A percentile compares a stretch with the other conserved stretches of the same genome.
Conservation (phyloP, 495 filamentous ascomycete species). For the Margaritispora aquatica region DNA sequence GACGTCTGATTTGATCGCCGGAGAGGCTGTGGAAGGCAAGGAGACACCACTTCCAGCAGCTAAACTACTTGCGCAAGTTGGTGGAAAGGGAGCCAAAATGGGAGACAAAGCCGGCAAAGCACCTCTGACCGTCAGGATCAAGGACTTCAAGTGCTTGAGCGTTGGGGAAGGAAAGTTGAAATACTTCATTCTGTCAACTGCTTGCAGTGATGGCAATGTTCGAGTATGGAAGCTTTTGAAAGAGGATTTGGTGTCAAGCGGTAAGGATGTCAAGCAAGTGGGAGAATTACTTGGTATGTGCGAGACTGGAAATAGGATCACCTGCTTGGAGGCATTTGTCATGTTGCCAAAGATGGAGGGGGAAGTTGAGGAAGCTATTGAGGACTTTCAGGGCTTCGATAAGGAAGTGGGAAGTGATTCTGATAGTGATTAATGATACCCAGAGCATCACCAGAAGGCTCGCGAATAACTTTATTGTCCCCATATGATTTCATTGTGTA, state of each 20-base stretch:
- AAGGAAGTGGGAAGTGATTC: slow-evolving; percentile 15
- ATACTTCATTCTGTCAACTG: slow-evolving; percentile 60
- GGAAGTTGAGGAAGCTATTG: slow-evolving; percentile 18
- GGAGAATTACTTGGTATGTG: slow-evolving; percentile 72
- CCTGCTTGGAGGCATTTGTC: slow-evolving; percentile 78
- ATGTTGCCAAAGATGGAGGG: slow-evolving; percentile 60
- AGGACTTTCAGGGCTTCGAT: slow-evolving; percentile 25
- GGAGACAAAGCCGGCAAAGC: neutral
- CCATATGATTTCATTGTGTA: too few species aligned
- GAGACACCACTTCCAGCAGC: slow-evolving; percentile 39
- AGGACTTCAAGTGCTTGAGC: slow-evolving; percentile 73
- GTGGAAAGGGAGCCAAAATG: slow-evolving; percentile 47
- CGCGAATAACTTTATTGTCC: too few species aligned
- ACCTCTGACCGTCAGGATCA: slow-evolving; percentile 66
- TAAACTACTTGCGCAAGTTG: slow-evolving; percentile 66
- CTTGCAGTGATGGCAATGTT: slow-evolving; percentile 74
- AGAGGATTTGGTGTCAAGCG: slow-evolving; percentile 33
- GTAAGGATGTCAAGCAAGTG: slow-evolving; percentile 42
- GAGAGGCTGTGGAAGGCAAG: slow-evolving; percentile 23
- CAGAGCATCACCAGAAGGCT: too few species aligned
- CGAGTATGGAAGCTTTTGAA: slow-evolving; percentile 57
- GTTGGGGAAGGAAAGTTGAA: slow-evolving; percentile 32
- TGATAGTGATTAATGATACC: slow-evolving; percentile 30
- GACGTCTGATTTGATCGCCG: slow-evolving; percentile 27
- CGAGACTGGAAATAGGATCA: slow-evolving; percentile 83